Conservation (phyloP, 352 stramenopile genomes). For the Globisporangium cystogenes region DNA sequence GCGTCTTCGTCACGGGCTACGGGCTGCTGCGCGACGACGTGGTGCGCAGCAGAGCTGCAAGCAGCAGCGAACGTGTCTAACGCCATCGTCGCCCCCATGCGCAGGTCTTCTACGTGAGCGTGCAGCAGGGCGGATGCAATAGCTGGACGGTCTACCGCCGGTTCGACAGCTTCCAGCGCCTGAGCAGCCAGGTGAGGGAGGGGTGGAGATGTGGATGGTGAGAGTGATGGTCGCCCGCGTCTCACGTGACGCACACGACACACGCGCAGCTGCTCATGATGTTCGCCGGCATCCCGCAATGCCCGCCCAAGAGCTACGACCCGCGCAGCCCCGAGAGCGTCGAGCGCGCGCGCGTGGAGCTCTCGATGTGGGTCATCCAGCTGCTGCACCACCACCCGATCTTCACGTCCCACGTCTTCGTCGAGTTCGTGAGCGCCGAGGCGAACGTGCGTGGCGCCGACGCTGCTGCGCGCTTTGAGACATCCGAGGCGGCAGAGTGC, state of each 20-base stretch:
- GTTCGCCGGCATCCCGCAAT: constrained; percentile 61
- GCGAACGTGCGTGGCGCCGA: constrained; percentile 45
- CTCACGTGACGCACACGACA: background rate
- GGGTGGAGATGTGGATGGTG: background rate
- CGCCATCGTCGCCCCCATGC: background rate
- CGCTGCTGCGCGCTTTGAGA: no score
- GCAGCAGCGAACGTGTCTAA: background rate
- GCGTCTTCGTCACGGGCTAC: constrained; percentile 70
- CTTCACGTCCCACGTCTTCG: constrained; percentile 77
- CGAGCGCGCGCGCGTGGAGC: constrained; percentile 64
- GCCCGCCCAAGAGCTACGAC: constrained; percentile 52
- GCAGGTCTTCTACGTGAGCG: constrained; percentile 70
- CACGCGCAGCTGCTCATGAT: constrained; percentile 46
- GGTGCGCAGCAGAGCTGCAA: constrained; percentile 21
- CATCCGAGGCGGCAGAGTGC: background rate
- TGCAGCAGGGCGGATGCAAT: constrained; percentile 59
- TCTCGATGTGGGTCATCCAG: constrained; percentile 81
- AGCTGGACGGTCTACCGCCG: constrained; percentile 76
- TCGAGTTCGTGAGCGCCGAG: constrained; percentile 76
- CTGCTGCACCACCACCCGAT: constrained; percentile 74
- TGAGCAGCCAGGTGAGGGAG: constrained; percentile 40
- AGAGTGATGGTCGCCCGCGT: background rate
- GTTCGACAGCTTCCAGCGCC: constrained; percentile 70
- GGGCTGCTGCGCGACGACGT: constrained; percentile 49
- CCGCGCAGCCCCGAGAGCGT: constrained; percentile 57